Percentiles rank a stretch among this genome's conserved stretches.
Conservation (phyloP, 192 early-diverging fungal species). For the Pilaira anomala region DNA sequence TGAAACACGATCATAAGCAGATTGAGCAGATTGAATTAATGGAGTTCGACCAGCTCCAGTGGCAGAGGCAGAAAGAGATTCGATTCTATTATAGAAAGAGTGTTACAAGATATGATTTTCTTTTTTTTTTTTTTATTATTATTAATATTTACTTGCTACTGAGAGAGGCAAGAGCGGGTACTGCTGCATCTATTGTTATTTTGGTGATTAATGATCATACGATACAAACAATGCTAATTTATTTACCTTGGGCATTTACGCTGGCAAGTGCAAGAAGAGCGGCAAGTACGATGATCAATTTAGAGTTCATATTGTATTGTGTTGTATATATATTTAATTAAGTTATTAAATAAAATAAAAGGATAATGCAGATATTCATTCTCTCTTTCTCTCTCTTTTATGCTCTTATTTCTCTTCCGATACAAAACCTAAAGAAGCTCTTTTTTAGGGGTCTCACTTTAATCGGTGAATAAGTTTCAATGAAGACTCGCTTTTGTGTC, state of each 20-base stretch:
- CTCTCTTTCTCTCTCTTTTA: not conserved
- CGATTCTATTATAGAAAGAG: not conserved
- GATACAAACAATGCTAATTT: not conserved
- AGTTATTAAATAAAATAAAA: not conserved
- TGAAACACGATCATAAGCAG: not conserved
- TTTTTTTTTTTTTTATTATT: not conserved
- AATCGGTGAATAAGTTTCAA: no score
- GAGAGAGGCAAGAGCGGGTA: not conserved
- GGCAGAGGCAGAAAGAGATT: no score
- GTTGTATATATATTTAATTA: no score
- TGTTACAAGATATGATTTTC: not conserved
- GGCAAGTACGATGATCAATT: not conserved
- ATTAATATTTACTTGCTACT: conserved; percentile 1
- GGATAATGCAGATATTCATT: not conserved
- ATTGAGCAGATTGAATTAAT: not conserved
- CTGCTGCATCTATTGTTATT: no score
- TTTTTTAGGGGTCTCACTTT: no score
- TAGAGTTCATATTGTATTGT: not conserved
- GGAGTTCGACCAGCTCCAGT: not conserved
- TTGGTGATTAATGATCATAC: no score
- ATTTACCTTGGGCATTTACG: not conserved
- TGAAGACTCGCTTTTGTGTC: no score
- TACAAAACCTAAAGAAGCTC: no score
- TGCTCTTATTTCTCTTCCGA: not conserved
- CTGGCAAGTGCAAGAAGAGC: not conserved